These are phyloP conservation scores for Trichopus zeylanicus DNA, from an alignment of 116 monocot genomes.

Conservation along the genomic window DNA sequence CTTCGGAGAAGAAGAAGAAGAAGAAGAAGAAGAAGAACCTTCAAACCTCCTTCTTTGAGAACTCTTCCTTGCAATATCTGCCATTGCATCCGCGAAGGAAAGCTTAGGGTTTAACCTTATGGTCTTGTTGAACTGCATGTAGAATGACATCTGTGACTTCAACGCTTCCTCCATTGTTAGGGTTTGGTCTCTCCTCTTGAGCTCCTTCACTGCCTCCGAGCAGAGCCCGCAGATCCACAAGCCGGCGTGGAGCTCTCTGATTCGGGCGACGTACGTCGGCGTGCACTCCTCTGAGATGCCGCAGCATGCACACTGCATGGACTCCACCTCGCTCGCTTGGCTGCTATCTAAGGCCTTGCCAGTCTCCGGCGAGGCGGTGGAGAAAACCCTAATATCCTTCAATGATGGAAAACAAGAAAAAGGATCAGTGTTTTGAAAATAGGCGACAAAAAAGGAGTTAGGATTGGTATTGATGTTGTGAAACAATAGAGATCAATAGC, in stretches of 20 bases:
- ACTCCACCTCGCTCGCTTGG: constrained; percentile 1
- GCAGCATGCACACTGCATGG: constrained; percentile 19
- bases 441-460: no score
- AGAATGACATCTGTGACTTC: constrained; percentile 12
- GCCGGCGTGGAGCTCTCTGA: constrained; percentile 7
- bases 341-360: background rate
- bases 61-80: constrained; percentile 23
- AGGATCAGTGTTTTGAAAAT: no score
- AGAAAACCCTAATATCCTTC: background rate
- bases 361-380: background rate
- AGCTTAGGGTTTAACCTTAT: constrained; percentile 17
- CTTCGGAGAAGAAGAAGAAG: background rate
- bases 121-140: constrained; percentile 13
- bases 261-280: constrained; percentile 10
- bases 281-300: constrained; percentile 28
- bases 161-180: constrained; percentile 9
- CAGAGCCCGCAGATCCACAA: constrained; percentile 27
- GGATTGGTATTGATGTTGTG: no score
- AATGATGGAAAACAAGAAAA: no score
- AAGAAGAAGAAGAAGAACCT: background rate
- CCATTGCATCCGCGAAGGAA: constrained; percentile 17
- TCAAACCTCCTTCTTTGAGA: background rate
- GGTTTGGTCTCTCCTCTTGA: background rate
- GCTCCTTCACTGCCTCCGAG: constrained; percentile 19
- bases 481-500: no score